These are phyloP conservation scores for Nigrospora sphaerica DNA, from an alignment of 2,329 filamentous ascomycete genomes.

Conservation along the genomic window DNA sequence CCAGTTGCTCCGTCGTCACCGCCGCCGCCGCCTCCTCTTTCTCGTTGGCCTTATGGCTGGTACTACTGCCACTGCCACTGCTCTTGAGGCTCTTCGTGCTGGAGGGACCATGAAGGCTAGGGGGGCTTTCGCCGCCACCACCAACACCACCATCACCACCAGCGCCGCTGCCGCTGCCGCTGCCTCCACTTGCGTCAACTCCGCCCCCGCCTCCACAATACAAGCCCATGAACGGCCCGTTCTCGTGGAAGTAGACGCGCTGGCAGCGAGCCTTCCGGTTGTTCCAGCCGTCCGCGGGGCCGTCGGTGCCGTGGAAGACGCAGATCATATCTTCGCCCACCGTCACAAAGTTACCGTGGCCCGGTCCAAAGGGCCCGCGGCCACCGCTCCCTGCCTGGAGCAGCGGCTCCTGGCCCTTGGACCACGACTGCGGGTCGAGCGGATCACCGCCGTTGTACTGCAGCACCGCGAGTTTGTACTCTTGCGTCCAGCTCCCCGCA, in stretches of 20 bases:
- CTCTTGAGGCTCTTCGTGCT: too few relatives aligned
- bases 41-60: too few relatives aligned
- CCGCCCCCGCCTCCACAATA: background rate
- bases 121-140: too few relatives aligned
- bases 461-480: slow-evolving; percentile 24
- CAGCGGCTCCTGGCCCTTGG: slow-evolving; percentile 17
- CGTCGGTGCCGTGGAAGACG: slow-evolving; percentile 22
- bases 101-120: too few relatives aligned
- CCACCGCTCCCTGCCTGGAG: slow-evolving; percentile 11
- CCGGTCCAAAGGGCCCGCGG: slow-evolving; percentile 17
- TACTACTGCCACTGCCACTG: too few relatives aligned
- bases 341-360: slow-evolving; percentile 19
- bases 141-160: too few relatives aligned
- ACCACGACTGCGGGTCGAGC: slow-evolving; percentile 17
- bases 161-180: too few relatives aligned
- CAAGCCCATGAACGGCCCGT: slow-evolving; percentile 14
- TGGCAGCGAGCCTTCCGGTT: slow-evolving; percentile 19
- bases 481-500: slow-evolving; percentile 23
- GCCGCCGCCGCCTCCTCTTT: too few relatives aligned
- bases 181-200: too few relatives aligned
- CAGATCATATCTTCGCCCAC: slow-evolving; percentile 15
- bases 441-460: slow-evolving; percentile 20
- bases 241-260: slow-evolving; percentile 18
- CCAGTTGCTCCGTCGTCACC: too few relatives aligned
- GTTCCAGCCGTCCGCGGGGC: slow-evolving; percentile 19